A percentile compares a stretch with the other conserved stretches of the same genome.
These are phyloP conservation scores for Durusdinium trenchii DNA, from an alignment of 73 alveolate genomes.

Conservation along the genomic window DNA sequence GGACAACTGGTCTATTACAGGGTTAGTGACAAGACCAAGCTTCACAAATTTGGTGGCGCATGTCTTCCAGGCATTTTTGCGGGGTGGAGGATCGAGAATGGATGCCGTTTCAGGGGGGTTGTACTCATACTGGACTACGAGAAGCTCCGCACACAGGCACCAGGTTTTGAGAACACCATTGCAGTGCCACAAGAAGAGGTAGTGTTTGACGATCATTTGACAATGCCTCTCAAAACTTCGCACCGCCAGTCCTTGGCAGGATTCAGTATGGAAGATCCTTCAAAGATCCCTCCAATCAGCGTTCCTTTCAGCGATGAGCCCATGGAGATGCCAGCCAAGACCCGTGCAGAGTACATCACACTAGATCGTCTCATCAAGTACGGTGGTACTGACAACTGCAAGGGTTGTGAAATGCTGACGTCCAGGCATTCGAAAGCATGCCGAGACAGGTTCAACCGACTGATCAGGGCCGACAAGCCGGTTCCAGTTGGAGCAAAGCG, in stretches of 20 bases:
- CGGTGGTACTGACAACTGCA: too few relatives aligned
- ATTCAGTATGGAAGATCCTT: background rate
- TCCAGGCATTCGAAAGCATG: background rate
- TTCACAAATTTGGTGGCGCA: background rate
- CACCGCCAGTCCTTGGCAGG: background rate
- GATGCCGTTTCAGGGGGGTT: constrained; percentile 14
- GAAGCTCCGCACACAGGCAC: background rate
- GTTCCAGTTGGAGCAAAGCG: too few relatives aligned
- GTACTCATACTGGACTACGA: background rate
- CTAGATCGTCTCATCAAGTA: background rate
- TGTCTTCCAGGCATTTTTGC: constrained; percentile 38
- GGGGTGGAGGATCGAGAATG: constrained; percentile 24
- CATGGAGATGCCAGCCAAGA: constrained; percentile 3
- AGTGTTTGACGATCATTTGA: constrained; percentile 16
- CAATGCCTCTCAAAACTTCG: background rate
- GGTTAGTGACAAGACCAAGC: background rate
- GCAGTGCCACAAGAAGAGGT: constrained; percentile 27
- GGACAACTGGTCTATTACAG: constrained; percentile 35
- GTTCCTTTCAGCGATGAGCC: constrained; percentile 13
- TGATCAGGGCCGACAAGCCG: too few relatives aligned
- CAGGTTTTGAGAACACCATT: background rate
- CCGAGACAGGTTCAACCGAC: too few relatives aligned
- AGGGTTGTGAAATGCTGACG: background rate
- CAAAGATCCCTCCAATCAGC: constrained; percentile 20
- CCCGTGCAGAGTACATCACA: background rate